Evolutionary conservation across 2,329 filamentous ascomycete genomes (phyloP).

Genomic region (Fusarium aywerte): DNA sequence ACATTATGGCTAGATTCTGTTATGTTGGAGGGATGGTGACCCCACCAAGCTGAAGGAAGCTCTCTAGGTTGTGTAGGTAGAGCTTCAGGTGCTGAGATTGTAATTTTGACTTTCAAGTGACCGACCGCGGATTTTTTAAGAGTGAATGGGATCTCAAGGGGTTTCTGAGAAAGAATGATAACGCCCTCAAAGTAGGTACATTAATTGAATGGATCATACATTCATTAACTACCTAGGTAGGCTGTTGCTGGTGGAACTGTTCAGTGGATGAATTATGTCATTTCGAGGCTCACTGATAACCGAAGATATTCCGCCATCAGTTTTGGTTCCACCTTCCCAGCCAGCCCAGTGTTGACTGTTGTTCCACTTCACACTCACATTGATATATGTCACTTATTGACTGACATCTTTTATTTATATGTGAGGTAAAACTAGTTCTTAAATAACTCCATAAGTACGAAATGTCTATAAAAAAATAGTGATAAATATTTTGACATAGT

Average conservation of each 20-base stretch:
- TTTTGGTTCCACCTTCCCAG: background rate
- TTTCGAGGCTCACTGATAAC: slow-evolving; percentile 12
- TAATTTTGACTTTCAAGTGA: background rate
- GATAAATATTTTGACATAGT: background rate
- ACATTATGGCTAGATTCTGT: slow-evolving; percentile 54
- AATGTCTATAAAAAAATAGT: background rate
- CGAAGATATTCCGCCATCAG: slow-evolving; percentile 22
- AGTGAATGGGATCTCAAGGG: background rate
- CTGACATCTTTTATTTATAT: background rate
- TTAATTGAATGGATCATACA: slow-evolving; percentile 21
- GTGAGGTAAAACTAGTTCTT: background rate
- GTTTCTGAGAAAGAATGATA: background rate
- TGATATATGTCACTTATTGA: background rate
- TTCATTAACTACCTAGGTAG: background rate
- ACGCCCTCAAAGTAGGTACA: background rate
- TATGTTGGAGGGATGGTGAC: slow-evolving; percentile 30
- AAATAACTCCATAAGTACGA: background rate
- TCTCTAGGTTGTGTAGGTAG: background rate
- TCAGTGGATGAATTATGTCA: slow-evolving; percentile 33
- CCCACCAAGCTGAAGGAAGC: slow-evolving; percentile 31
- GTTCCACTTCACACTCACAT: background rate
- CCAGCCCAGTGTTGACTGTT: background rate
- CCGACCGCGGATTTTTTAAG: background rate
- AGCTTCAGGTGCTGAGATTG: background rate
- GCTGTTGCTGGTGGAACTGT: slow-evolving; percentile 15